Evolutionary conservation across 1,139 yeast genomes (phyloP), one percentile per base, ranked within the genome.

Genomic region (Candida labiduridarum): DNA sequence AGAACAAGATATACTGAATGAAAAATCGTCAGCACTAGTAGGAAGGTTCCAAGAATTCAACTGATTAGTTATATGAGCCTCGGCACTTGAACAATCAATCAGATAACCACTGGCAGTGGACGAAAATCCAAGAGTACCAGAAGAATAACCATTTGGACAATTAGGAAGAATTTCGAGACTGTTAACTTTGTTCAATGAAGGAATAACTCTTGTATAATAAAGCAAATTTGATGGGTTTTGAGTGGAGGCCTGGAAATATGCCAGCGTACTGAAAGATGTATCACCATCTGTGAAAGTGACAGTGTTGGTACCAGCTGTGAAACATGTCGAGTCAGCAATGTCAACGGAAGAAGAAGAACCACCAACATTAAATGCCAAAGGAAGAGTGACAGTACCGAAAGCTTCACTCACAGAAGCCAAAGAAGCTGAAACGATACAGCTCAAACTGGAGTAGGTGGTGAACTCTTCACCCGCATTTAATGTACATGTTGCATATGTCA

Each of bases 351-450:
- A 41, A 11, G 59, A 65, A 12, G 65, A 56, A 5, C 54, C 54
- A 41, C 76, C 76, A 31, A 56, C 51, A 49, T 65, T 65, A 52
- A 68, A 71, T 1, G 64, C 50, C 19, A 70, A 38, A 2, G 74
- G 72, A 35, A 71, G 58, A 6, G 49, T 46, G 7, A 66, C 54
- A 3, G 62, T 46, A 10, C 57, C 57, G 18, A 29, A 8, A 19
- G 52, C 54, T 15, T 16, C 12, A 3, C 41, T 30, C 1, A 16
- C 16, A 2, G 52, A 8, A n/a, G 34, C 38, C 4, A 59, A 52
- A 15, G 44, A 42, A 1, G 59, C 2, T 0, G 35, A 44, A 12
- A 59, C 68, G 1, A 60, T 60, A 66, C 76, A 71, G 3, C 49
- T 50, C 14, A 71, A 45, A 30, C 58, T 48, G 1, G 72, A 66